Conservation (phyloP, 2,329 filamentous ascomycete genomes). For the Epichloe amarillans region DNA sequence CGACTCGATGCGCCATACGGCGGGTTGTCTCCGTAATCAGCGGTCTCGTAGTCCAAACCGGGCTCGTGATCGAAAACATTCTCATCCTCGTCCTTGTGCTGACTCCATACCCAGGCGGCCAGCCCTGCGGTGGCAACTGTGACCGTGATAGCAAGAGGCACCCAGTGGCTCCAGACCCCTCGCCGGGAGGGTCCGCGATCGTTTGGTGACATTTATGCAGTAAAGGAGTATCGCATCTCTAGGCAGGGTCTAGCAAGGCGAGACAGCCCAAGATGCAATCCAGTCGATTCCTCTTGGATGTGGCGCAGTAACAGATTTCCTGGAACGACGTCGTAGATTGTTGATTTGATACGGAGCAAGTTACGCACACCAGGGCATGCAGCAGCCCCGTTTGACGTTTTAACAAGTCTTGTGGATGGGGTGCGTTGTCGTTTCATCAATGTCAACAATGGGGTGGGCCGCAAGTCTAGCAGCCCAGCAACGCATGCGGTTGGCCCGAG, state of each 20-base stretch:
- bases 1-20: constrained; percentile 31
- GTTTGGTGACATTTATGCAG: constrained; percentile 42
- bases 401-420: constrained; percentile 2
- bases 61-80: constrained; percentile 43
- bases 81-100: constrained; percentile 64
- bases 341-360: background rate
- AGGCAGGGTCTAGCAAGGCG: constrained; percentile 7
- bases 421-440: constrained; percentile 2
- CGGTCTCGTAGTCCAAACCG: constrained; percentile 31
- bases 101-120: constrained; percentile 88
- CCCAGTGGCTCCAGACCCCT: constrained; percentile 68
- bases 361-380: background rate
- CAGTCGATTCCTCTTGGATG: background rate
- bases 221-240: constrained; percentile 22
- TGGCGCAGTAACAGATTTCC: background rate
- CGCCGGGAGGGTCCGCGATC: constrained; percentile 43
- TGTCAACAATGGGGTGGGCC: constrained; percentile 9
- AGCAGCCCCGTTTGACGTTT: background rate
- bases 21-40: constrained; percentile 41
- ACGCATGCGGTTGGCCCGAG: constrained; percentile 6
- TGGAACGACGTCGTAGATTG: constrained; percentile 2
- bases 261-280: background rate
- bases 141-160: constrained; percentile 75
- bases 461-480: constrained; percentile 5
- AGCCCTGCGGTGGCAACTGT: constrained; percentile 77